These are phyloP conservation scores for Saitozyma podzolica DNA, from an alignment of 768 basidiomycete genomes.

Conservation along the genomic window DNA sequence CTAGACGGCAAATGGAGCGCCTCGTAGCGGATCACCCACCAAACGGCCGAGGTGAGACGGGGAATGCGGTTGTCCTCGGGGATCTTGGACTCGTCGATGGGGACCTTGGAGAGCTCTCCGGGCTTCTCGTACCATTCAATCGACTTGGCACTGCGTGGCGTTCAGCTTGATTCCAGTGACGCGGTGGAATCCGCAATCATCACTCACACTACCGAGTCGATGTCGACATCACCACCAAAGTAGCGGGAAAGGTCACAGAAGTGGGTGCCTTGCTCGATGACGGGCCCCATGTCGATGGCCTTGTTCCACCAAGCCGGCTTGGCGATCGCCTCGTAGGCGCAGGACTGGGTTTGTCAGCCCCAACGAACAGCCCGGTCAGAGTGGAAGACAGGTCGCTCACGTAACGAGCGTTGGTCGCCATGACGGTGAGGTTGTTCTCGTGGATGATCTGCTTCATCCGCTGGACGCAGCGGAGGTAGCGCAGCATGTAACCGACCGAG, in stretches of 20 bases:
- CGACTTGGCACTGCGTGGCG: constrained; percentile 62
- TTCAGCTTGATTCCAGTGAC: constrained; percentile 6
- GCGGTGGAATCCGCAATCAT: too few species aligned
- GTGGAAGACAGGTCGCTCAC: constrained; percentile 53
- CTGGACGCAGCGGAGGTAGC: constrained; percentile 89
- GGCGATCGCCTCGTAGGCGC: constrained; percentile 53
- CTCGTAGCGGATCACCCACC: constrained; percentile 54
- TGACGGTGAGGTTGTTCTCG: constrained; percentile 90
- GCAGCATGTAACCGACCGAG: constrained; percentile 91
- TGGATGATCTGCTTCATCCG: constrained; percentile 95
- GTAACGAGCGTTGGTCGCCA: constrained; percentile 94
- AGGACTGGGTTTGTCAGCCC: constrained; percentile 60
- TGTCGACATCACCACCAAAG: constrained; percentile 94
- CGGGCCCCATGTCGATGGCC: constrained; percentile 53
- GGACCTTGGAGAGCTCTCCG: constrained; percentile 75
- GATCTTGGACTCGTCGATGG: constrained; percentile 81
- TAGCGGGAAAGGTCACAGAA: constrained; percentile 96
- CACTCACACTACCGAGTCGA: constrained; percentile 60
- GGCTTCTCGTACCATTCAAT: constrained; percentile 90
- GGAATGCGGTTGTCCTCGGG: constrained; percentile 86
- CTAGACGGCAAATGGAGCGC: neutral
- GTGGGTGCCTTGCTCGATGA: constrained; percentile 68
- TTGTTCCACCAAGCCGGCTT: constrained; percentile 55
- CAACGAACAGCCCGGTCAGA: neutral
- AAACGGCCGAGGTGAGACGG: constrained; percentile 86